Evolutionary conservation across 2,329 filamentous ascomycete species (phyloP).

Genomic region (Hypoxylon sp.): DNA sequence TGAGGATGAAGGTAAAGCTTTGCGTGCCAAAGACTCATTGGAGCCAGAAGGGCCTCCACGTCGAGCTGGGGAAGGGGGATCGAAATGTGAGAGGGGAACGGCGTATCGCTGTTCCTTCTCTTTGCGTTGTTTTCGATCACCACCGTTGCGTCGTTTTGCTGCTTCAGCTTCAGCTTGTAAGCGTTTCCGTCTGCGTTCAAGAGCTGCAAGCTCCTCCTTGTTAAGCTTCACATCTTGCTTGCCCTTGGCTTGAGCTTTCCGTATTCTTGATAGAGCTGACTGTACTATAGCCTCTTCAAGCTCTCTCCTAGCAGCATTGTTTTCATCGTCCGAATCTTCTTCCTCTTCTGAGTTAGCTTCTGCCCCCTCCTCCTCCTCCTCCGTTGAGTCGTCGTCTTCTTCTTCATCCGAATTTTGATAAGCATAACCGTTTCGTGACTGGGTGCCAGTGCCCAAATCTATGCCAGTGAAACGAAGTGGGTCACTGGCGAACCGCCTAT

Average conservation of each 20-base stretch:
- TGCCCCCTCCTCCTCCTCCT: conserved; percentile 67
- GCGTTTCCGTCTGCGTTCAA: conserved; percentile 78
- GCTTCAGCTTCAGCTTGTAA: conserved; percentile 66
- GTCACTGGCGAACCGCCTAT: conserved; percentile 71
- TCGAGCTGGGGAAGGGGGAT: conserved; percentile 58
- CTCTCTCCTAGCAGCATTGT: conserved; percentile 71
- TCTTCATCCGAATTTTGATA: conserved; percentile 60
- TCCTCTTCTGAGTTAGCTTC: conserved; percentile 64
- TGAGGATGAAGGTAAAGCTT: conserved; percentile 58
- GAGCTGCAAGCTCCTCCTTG: conserved; percentile 83
- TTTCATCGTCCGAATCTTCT: conserved; percentile 68
- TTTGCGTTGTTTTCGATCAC: conserved; percentile 59
- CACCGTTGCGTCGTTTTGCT: conserved; percentile 58
- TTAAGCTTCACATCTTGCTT: conserved; percentile 85
- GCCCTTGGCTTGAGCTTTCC: conserved; percentile 81
- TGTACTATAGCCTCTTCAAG: conserved; percentile 83
- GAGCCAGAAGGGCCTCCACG: conserved; percentile 52
- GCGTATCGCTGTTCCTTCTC: conserved; percentile 65
- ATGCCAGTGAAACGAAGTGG: conserved; percentile 72
- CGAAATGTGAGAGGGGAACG: conserved; percentile 68
- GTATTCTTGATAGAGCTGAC: conserved; percentile 84
- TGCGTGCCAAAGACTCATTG: conserved; percentile 58
- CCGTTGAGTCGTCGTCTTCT: conserved; percentile 57
- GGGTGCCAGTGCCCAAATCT: conserved; percentile 66
- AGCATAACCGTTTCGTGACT: conserved; percentile 58